Conservation (phyloP, 306 rosid species). For the Mimosa pudica region DNA sequence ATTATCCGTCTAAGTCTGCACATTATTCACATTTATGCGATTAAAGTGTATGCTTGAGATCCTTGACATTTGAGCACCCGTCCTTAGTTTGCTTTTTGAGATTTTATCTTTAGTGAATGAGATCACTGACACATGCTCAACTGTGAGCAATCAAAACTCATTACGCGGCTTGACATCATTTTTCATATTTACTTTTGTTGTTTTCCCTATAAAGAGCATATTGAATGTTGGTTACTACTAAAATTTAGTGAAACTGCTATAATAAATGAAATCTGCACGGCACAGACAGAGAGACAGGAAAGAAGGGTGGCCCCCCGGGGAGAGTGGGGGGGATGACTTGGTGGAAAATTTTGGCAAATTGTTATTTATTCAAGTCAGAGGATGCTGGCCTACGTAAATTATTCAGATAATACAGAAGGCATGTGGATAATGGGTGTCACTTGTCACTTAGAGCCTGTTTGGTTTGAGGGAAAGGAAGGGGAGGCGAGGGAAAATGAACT, state of each 20-base stretch:
- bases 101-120: conserved; percentile 30
- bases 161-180: conserved; percentile 26
- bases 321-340: conserved; percentile 7
- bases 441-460: neutral
- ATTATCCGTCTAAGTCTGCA: conserved; percentile 3
- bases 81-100: conserved; percentile 34
- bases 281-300: conserved; percentile 5
- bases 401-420: neutral
- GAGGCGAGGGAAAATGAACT: no score
- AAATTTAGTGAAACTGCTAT: conserved; percentile 22
- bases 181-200: conserved; percentile 22
- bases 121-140: conserved; percentile 25
- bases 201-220: conserved; percentile 16
- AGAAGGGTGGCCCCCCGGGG: neutral
- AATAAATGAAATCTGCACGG: conserved; percentile 35
- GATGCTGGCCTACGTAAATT: conserved; percentile 33
- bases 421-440: neutral
- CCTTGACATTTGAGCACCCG: conserved; percentile 14
- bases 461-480: no score
- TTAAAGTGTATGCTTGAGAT: conserved; percentile 1
- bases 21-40: neutral
- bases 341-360: conserved; percentile 26
- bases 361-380: conserved; percentile 13
- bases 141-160: conserved; percentile 28
- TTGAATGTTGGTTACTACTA: conserved; percentile 28